Evolutionary conservation across 1,284 basidiomycete species (phyloP).

Genomic region (Naganishia liquefaciens): DNA sequence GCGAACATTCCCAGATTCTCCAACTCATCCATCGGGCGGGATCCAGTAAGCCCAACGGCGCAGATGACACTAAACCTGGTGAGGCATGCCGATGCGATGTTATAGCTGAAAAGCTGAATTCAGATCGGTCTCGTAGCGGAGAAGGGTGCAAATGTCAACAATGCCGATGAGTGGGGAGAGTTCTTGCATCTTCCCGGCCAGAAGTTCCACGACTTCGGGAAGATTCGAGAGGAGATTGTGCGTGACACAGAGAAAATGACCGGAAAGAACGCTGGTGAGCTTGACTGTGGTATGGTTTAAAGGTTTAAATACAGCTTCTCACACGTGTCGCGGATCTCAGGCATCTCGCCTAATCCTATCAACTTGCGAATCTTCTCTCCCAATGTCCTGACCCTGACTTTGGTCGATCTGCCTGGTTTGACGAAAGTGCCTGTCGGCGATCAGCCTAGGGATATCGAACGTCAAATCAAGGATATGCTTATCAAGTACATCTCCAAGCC

Average conservation of each 20-base stretch:
- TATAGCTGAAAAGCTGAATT: neutral
- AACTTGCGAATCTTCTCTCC: constrained; percentile 96
- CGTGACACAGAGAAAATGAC: constrained; percentile 97
- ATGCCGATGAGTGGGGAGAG: constrained; percentile 96
- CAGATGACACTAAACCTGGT: constrained; percentile 38
- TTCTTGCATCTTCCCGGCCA: constrained; percentile 94
- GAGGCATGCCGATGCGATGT: neutral
- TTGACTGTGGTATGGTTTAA: neutral
- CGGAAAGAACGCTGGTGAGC: constrained; percentile 79
- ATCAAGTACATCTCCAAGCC: constrained; percentile 94
- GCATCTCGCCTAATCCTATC: constrained; percentile 93
- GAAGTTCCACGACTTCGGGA: constrained; percentile 96
- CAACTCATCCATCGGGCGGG: constrained; percentile 85
- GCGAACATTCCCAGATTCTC: constrained; percentile 87
- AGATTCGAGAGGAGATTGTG: constrained; percentile 94
- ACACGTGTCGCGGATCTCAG: constrained; percentile 48
- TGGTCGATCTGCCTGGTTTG: constrained; percentile 94
- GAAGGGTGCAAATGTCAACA: constrained; percentile 62
- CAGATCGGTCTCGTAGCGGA: constrained; percentile 35
- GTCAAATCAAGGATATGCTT: constrained; percentile 95
- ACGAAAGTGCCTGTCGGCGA: constrained; percentile 95
- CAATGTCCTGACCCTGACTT: constrained; percentile 91
- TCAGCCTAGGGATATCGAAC: constrained; percentile 96
- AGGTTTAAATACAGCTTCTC: neutral
- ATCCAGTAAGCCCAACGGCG: constrained; percentile 61